Conservation (phyloP, 257 asterid genomes). For the Jasminum sambac region DNA sequence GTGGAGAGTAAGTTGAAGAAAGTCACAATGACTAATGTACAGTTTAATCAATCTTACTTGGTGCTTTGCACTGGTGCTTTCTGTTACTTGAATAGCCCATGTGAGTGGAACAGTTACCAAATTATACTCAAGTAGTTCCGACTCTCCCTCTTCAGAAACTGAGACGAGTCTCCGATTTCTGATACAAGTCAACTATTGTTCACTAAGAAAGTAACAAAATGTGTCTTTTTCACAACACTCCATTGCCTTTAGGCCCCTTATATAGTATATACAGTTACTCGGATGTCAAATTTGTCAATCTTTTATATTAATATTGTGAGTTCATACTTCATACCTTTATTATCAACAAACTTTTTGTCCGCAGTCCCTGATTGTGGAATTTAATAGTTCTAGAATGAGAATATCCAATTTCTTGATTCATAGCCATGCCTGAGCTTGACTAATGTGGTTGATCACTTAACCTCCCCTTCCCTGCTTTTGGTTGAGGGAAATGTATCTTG, state of each 20-base stretch:
- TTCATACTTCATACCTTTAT: not conserved
- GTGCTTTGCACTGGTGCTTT: not conserved
- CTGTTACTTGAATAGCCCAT: not conserved
- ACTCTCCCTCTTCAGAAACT: not conserved
- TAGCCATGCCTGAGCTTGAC: not conserved
- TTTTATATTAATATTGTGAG: not conserved
- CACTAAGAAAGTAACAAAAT: not conserved
- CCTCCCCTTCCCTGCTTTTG: not conserved
- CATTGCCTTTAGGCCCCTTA: no score
- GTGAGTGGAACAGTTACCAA: not conserved
- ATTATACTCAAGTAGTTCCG: not conserved
- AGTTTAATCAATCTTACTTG: not conserved
- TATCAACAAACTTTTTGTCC: not conserved
- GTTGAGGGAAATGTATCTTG: not conserved
- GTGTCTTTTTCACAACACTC: not conserved
- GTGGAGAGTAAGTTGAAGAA: constrained; percentile 87
- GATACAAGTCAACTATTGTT: not conserved
- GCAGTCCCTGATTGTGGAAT: not conserved
- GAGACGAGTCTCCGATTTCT: not conserved
- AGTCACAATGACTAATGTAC: constrained; percentile 1
- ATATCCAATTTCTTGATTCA: not conserved
- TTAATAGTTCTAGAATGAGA: not conserved
- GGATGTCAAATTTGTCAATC: not conserved
- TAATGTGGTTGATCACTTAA: not conserved
- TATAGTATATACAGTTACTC: not conserved